These are phyloP conservation scores for Thelonectria rubi DNA, from an alignment of 2,329 filamentous ascomycete genomes.

Conservation along the genomic window DNA sequence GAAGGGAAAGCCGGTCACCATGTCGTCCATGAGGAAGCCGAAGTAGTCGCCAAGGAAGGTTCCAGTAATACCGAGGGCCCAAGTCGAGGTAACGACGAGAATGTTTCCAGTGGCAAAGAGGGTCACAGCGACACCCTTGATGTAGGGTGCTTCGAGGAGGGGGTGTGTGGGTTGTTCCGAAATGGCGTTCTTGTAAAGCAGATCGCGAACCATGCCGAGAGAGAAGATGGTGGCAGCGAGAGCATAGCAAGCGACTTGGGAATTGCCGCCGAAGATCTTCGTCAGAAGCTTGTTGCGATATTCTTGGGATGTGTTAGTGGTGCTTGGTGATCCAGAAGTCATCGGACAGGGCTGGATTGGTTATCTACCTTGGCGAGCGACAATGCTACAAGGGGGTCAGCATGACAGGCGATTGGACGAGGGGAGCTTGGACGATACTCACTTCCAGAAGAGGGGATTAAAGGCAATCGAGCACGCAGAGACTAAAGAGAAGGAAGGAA, in stretches of 20 bases:
- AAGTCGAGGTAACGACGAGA: slow-evolving; percentile 89
- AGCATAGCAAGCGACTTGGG: slow-evolving; percentile 84
- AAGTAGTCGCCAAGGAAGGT: slow-evolving; percentile 99
- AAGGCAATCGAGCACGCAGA: slow-evolving; percentile 85
- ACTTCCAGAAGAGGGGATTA: slow-evolving; percentile 99
- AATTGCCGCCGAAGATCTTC: slow-evolving; percentile 81
- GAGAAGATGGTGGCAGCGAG: slow-evolving; percentile 91
- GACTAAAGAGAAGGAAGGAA: slow-evolving; percentile 61
- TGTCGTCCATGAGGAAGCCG: slow-evolving; percentile 94
- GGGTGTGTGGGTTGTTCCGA: slow-evolving; percentile 79
- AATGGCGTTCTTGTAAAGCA: slow-evolving; percentile 86
- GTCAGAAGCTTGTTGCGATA: slow-evolving; percentile 92
- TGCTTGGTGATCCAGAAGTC: slow-evolving; percentile 10
- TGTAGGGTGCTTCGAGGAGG: slow-evolving; percentile 67
- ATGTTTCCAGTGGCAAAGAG: slow-evolving; percentile 81
- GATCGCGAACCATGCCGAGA: slow-evolving; percentile 88
- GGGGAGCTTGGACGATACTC: slow-evolving; percentile 53
- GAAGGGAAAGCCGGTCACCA: slow-evolving; percentile 96
- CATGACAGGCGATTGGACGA: slow-evolving; percentile 9
- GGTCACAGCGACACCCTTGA: slow-evolving; percentile 71
- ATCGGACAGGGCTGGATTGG: background rate
- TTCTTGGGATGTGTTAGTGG: slow-evolving; percentile 62
- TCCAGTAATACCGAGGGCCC: slow-evolving; percentile 89
- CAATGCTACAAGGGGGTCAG: slow-evolving; percentile 68
- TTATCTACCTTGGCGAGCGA: slow-evolving; percentile 78